These are phyloP conservation scores for Pleomassaria siparia DNA, from an alignment of 2,329 filamentous ascomycete genomes.

Conservation along the genomic window DNA sequence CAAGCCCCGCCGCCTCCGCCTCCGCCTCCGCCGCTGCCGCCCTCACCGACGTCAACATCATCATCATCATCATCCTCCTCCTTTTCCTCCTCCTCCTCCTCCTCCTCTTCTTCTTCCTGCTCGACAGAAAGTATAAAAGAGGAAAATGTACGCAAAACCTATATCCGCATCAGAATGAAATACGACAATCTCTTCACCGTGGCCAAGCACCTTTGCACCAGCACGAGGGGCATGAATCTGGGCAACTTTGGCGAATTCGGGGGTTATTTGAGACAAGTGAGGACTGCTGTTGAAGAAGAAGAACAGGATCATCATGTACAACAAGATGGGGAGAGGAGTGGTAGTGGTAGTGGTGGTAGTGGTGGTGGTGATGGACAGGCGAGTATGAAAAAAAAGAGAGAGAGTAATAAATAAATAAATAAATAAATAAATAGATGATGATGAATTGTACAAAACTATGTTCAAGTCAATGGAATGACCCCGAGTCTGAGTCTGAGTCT, in stretches of 20 bases:
- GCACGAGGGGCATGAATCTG: slow-evolving; percentile 19
- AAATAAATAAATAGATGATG: no score
- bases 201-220: slow-evolving; percentile 8
- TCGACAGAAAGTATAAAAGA: slow-evolving; percentile 9
- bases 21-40: no score
- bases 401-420: no score
- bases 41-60: not conserved
- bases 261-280: slow-evolving; percentile 15
- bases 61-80: slow-evolving; percentile 3
- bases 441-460: no score
- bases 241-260: slow-evolving; percentile 30
- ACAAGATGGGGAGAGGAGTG: no score
- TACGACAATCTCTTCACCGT: slow-evolving; percentile 18
- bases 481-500: no score
- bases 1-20: no score
- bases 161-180: slow-evolving; percentile 18
- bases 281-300: slow-evolving; percentile 11
- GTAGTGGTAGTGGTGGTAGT: no score
- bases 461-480: no score
- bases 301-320: not conserved
- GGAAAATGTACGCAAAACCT: slow-evolving; percentile 25
- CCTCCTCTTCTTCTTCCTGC: not conserved
- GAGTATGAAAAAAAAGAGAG: no score
- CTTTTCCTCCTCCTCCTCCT: no score
- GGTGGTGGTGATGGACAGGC: no score